These are phyloP conservation scores for Emericellopsis cladophorae DNA, from an alignment of 2,329 filamentous ascomycete species.

Conservation along the genomic window DNA sequence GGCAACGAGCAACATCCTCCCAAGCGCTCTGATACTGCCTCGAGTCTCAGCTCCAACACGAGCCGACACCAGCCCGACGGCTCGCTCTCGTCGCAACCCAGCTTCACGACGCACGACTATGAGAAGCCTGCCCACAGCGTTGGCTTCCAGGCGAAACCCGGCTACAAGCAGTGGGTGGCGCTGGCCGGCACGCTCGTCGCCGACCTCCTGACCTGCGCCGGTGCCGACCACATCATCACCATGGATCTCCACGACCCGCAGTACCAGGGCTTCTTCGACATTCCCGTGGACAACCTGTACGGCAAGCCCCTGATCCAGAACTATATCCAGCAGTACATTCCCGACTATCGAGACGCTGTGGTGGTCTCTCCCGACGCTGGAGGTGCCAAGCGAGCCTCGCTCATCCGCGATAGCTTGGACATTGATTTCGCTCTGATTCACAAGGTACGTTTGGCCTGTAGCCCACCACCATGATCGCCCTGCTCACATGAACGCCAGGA, in stretches of 20 bases:
- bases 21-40: slow-evolving; percentile 21
- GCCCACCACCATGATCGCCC: neutral
- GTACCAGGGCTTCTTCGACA: slow-evolving; percentile 98
- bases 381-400: slow-evolving; percentile 89
- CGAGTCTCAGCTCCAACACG: slow-evolving; percentile 18
- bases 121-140: slow-evolving; percentile 42
- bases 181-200: slow-evolving; percentile 92
- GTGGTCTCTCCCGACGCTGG: slow-evolving; percentile 95
- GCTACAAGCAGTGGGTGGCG: slow-evolving; percentile 97
- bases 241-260: slow-evolving; percentile 96
- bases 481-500: slow-evolving; percentile 38
- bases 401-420: slow-evolving; percentile 83
- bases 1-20: slow-evolving; percentile 17
- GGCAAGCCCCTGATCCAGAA: slow-evolving; percentile 61
- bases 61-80: slow-evolving; percentile 20
- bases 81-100: slow-evolving; percentile 29
- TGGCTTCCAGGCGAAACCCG: slow-evolving; percentile 66
- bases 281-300: slow-evolving; percentile 96
- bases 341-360: slow-evolving; percentile 73
- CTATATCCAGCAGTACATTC: slow-evolving; percentile 69
- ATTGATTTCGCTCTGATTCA: slow-evolving; percentile 97
- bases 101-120: slow-evolving; percentile 52
- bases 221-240: slow-evolving; percentile 92
- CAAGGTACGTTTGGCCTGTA: slow-evolving; percentile 45
- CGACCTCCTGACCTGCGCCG: slow-evolving; percentile 87